Evolutionary conservation across 495 filamentous ascomycete genomes (phyloP).

Genomic region (Friedmanniomyces endolithicus): DNA sequence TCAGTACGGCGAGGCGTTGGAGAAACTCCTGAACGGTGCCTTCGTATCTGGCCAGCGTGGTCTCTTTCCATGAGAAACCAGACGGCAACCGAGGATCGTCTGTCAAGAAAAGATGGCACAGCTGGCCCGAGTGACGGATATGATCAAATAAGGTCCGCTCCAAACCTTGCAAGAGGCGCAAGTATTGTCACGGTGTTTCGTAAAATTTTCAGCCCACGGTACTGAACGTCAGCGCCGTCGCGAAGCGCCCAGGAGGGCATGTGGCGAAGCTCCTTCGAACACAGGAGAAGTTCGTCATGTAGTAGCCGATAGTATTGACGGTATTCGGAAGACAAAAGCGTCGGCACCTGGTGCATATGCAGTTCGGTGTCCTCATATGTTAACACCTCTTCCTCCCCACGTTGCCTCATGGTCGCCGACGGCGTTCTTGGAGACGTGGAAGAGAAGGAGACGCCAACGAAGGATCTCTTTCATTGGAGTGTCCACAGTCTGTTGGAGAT

Average conservation of each 20-base stretch:
- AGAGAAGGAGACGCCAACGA: constrained; percentile 4
- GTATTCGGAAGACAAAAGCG: background rate
- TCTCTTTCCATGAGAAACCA: background rate
- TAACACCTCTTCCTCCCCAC: background rate
- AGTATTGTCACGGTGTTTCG: background rate
- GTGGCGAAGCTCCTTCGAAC: background rate
- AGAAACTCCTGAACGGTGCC: constrained; percentile 4
- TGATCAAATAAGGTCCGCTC: background rate
- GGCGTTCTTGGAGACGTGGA: background rate
- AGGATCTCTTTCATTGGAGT: constrained; percentile 4
- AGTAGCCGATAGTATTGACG: background rate
- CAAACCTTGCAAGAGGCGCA: background rate
- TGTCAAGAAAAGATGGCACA: background rate
- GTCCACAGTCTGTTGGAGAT: background rate
- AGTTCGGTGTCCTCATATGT: background rate
- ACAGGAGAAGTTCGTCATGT: background rate
- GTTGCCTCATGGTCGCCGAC: background rate
- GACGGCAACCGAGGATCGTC: background rate
- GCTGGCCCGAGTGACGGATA: background rate
- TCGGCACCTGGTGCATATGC: background rate
- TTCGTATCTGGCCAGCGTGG: background rate
- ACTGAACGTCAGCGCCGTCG: background rate
- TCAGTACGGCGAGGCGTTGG: background rate
- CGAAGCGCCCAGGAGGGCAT: background rate
- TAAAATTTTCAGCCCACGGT: background rate